Evolutionary conservation across 495 filamentous ascomycete species (phyloP), one percentile per base, ranked within the genome.

Genomic region (Daldinia bambusicola): DNA sequence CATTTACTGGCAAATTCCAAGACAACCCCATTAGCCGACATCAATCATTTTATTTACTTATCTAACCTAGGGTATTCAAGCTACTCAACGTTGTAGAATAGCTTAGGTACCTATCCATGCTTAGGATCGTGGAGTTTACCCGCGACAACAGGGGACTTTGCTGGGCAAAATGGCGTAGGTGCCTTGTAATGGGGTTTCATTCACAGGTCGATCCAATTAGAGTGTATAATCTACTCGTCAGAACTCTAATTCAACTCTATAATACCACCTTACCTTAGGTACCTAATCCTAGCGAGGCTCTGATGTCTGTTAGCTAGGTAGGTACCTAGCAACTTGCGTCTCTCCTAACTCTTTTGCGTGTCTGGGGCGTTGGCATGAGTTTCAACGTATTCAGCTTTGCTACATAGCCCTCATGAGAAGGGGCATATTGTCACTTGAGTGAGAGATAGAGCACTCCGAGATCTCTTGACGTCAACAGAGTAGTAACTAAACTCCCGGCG

Each of bases 171-270:
- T 26, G 36, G 55, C 26, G 53, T 34, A 37, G n/a, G n/a, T n/a
- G n/a, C n/a, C n/a, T 36, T 20, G 1, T 36, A 36, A 48, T 30
- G 56, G 56, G 63, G 53, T 59, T 52, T 53, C 63, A 62, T 62
- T 55, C 63, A 55, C 37, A 6, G 40, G 63, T 63, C 43, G 66
- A 57, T 45, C 58, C 69, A 67, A 67, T 71, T 59, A 52, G 52
- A 57, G 48, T 13, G 31, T 41, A 3, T 41, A 31, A 45, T 30
- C 6, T 32, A 18, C 41, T 43, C 16, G 51, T 71, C 37, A 67
- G 58, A 66, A 67, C 63, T 71, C 43, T 67, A 71, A 45, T 67
- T 62, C 26, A 40, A 71, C 68, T 22, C 57, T 61, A 26, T 26
- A 34, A 34, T 32, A 36, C 26, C 3, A 26, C 26, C 26, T 26